A percentile compares a stretch with the other conserved stretches of the same genome.
phyloP scores from a whole-genome alignment of 139 green algal species.

The Chlamydomonas schloesseri region DNA sequence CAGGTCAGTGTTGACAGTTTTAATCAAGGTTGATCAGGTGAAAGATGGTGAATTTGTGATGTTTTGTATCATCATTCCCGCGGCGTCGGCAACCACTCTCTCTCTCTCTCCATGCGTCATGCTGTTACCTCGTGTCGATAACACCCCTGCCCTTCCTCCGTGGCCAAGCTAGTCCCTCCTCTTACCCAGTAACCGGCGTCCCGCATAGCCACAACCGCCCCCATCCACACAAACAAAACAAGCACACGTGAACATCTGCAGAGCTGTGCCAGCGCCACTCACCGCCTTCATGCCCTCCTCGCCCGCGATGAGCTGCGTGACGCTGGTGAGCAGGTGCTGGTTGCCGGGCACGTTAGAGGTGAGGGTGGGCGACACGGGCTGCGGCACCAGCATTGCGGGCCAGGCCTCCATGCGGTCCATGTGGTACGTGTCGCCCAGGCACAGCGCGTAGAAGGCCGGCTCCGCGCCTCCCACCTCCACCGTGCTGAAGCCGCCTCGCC shows the following conservation, averaged over 20 bases:
- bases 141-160: no score
- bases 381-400: slow-evolving; percentile 66
- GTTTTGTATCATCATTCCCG: slow-evolving; percentile 37
- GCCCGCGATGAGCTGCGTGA: slow-evolving; percentile 65
- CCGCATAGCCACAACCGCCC: no score
- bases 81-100: not conserved
- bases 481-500: slow-evolving; percentile 77
- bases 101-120: not conserved
- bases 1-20: slow-evolving; percentile 33
- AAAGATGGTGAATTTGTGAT: slow-evolving; percentile 58
- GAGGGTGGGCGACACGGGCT: slow-evolving; percentile 11
- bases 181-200: no score
- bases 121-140: no score
- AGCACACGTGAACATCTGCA: no score
- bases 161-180: no score
- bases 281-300: slow-evolving; percentile 64
- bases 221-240: no score
- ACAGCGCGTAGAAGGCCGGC: slow-evolving; percentile 77
- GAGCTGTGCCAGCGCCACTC: no score
- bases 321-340: slow-evolving; percentile 76
- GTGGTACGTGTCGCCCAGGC: slow-evolving; percentile 25
- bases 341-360: slow-evolving; percentile 73
- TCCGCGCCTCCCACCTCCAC: slow-evolving; percentile 35
- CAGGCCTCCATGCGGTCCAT: slow-evolving; percentile 61
- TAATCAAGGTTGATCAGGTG: slow-evolving; percentile 54